Percentiles rank a stretch among this genome's conserved stretches.
Conservation (phyloP, 1,284 basidiomycete genomes). For the Xerocomus cyaneibrunnescens region DNA sequence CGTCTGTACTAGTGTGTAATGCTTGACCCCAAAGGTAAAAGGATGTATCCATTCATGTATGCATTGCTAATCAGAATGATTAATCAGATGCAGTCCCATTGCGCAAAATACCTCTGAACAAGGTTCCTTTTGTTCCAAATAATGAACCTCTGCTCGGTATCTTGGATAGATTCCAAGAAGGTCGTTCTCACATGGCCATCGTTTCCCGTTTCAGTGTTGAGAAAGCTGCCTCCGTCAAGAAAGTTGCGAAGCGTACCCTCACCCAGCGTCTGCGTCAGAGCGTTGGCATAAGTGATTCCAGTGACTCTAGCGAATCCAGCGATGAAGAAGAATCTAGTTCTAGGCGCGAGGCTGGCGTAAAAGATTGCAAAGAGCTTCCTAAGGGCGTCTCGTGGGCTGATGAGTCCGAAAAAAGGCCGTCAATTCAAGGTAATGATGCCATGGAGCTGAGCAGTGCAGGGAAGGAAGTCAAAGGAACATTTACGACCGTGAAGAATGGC, state of each 20-base stretch:
- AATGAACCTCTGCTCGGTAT: constrained; percentile 87
- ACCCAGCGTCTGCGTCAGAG: constrained; percentile 64
- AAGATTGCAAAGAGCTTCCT: constrained; percentile 19
- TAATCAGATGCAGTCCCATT: constrained; percentile 70
- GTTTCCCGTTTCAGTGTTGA: constrained; percentile 67
- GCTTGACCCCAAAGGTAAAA: constrained; percentile 81
- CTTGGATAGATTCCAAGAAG: constrained; percentile 89
- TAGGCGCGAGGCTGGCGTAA: constrained; percentile 14
- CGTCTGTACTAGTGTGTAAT: constrained; percentile 63
- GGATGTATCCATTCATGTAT: not conserved
- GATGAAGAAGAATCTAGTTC: constrained; percentile 39
- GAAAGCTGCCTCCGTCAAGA: constrained; percentile 44
- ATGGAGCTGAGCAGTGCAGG: constrained; percentile 30
- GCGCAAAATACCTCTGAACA: constrained; percentile 78
- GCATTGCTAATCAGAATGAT: not conserved
- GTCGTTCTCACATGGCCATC: constrained; percentile 89
- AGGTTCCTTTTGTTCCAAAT: constrained; percentile 81
- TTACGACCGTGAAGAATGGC: constrained; percentile 20
- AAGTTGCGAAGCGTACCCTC: constrained; percentile 55
- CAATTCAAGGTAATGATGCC: constrained; percentile 34
- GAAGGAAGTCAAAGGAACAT: constrained; percentile 21
- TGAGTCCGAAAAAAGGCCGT: constrained; percentile 36
- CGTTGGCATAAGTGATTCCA: constrained; percentile 64
- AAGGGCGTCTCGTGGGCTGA: constrained; percentile 31
- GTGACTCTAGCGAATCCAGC: constrained; percentile 48